These are phyloP conservation scores for Tetrahymena thermophila DNA, from an alignment of 73 alveolate species.

Conservation along the genomic window DNA sequence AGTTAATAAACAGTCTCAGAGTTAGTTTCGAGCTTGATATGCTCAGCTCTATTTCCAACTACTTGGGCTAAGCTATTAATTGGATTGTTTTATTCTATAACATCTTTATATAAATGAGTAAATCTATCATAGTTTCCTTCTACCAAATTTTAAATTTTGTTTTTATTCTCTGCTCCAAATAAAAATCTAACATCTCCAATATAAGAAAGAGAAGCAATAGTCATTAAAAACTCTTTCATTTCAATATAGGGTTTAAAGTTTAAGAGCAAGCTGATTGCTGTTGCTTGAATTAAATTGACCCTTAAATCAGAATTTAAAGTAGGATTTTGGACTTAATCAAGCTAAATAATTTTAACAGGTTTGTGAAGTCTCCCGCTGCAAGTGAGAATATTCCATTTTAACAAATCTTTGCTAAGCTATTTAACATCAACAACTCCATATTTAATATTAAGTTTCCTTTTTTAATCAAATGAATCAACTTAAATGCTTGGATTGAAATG, in stretches of 20 bases:
- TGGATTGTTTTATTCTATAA: neutral
- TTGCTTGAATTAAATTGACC: neutral
- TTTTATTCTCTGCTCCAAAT: slow-evolving; percentile 25
- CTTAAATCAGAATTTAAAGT: neutral
- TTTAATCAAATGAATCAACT: neutral
- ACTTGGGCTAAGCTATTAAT: neutral
- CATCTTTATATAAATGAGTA: neutral
- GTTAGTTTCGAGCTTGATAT: neutral
- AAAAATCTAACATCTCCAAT: slow-evolving; percentile 31
- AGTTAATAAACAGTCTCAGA: neutral
- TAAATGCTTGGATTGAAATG: slow-evolving; percentile 30
- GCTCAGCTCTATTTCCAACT: neutral
- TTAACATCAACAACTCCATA: slow-evolving; percentile 28
- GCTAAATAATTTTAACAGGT: slow-evolving; percentile 1
- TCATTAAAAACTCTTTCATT: slow-evolving; percentile 10
- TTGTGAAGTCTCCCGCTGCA: slow-evolving; percentile 33
- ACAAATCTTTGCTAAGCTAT: slow-evolving; percentile 12
- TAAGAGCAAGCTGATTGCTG: neutral
- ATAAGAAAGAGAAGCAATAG: slow-evolving; percentile 15
- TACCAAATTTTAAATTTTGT: slow-evolving; percentile 21
- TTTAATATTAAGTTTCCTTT: slow-evolving; percentile 2
- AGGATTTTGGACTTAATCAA: neutral
- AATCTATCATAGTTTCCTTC: slow-evolving; percentile 23
- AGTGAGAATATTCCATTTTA: slow-evolving; percentile 21
- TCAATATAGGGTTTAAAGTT: neutral